Evolutionary conservation across 2,329 filamentous ascomycete genomes (phyloP).

Genomic region (Aspergillus fumigatiaffinis): DNA sequence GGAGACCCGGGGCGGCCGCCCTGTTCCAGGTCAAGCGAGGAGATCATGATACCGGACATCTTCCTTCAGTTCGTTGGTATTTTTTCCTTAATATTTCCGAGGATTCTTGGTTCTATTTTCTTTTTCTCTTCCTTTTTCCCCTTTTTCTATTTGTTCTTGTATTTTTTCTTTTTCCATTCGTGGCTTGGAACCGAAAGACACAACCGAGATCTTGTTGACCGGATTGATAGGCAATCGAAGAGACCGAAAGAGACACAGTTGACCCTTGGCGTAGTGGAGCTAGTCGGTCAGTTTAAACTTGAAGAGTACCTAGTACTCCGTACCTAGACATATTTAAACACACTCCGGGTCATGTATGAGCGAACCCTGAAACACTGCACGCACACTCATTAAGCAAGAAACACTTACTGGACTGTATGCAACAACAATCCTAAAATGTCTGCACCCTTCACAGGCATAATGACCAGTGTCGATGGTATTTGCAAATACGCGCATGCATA

Average conservation of each 20-base stretch:
- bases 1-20: conserved; percentile 18
- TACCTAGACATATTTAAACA: neutral
- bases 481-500: neutral
- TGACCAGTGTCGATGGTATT: neutral
- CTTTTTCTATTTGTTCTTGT: neutral
- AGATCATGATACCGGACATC: neutral
- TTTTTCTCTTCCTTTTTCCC: neutral
- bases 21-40: neutral
- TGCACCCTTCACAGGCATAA: neutral
- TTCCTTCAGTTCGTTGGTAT: neutral
- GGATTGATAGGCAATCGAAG: neutral
- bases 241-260: neutral
- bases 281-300: neutral
- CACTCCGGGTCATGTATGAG: neutral
- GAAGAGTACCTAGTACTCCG: neutral
- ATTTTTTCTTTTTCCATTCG: neutral
- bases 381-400: conserved; percentile 22
- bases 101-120: neutral
- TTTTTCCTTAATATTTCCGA: neutral
- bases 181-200: neutral
- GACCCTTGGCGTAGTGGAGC: neutral
- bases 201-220: neutral
- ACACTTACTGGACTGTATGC: neutral
- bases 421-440: neutral
- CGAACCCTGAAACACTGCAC: neutral